Evolutionary conservation across 2,329 filamentous ascomycete species (phyloP).

Genomic region (Acrocalymma vagum): DNA sequence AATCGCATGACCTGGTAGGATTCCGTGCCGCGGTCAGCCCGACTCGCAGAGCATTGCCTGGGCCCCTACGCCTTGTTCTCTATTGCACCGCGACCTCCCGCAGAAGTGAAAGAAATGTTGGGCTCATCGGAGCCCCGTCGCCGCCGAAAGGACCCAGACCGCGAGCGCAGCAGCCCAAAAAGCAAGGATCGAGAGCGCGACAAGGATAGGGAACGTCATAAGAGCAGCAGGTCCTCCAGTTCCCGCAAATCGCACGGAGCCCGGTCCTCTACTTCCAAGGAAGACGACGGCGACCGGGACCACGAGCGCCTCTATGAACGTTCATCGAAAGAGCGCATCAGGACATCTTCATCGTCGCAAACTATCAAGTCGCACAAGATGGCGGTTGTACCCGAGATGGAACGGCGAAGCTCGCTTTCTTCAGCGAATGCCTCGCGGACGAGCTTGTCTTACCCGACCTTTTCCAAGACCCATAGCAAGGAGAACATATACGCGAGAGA

Average conservation of each 20-base stretch:
- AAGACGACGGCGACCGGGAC: slow-evolving; percentile 29
- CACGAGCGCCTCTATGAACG: slow-evolving; percentile 26
- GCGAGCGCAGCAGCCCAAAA: slow-evolving; percentile 34
- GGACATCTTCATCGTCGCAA: slow-evolving; percentile 35
- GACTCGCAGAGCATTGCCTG: slow-evolving; percentile 26
- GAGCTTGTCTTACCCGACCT: slow-evolving; percentile 76
- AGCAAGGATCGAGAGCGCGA: slow-evolving; percentile 33
- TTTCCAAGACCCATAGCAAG: slow-evolving; percentile 92
- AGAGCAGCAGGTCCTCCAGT: slow-evolving; percentile 29
- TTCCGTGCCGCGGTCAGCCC: slow-evolving; percentile 35
- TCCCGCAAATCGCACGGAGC: slow-evolving; percentile 37
- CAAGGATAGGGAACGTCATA: slow-evolving; percentile 32
- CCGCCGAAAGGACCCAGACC: slow-evolving; percentile 45
- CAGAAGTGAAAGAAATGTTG: slow-evolving; percentile 30
- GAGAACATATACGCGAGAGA: slow-evolving; percentile 75
- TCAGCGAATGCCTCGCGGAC: slow-evolving; percentile 47
- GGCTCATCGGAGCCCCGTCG: slow-evolving; percentile 44
- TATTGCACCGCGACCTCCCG: slow-evolving; percentile 28
- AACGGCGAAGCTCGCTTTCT: slow-evolving; percentile 46
- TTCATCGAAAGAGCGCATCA: slow-evolving; percentile 34
- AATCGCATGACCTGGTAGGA: slow-evolving; percentile 38
- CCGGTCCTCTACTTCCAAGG: slow-evolving; percentile 37
- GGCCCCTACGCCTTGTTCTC: slow-evolving; percentile 17
- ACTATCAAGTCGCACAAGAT: slow-evolving; percentile 42
- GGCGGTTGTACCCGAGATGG: slow-evolving; percentile 58